phyloP scores from a whole-genome alignment of 2,329 filamentous ascomycete genomes.

The Fusarium sp. region DNA sequence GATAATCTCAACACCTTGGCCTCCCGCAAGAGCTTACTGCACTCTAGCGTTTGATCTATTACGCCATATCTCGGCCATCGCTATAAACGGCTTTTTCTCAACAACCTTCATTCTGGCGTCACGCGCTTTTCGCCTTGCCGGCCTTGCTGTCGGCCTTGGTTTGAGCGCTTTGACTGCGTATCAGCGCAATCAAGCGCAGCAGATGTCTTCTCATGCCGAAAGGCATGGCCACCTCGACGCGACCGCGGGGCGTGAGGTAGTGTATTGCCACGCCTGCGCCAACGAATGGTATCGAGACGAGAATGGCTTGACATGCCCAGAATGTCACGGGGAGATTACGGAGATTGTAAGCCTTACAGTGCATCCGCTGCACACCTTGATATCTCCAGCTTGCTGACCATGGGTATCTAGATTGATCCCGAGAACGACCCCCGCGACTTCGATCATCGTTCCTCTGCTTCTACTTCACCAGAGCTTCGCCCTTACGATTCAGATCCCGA shows the following conservation, averaged over 20 bases:
- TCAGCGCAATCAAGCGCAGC: slow-evolving; percentile 60
- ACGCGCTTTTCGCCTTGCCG: slow-evolving; percentile 65
- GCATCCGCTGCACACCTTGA: neutral
- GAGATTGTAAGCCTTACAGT: slow-evolving; percentile 77
- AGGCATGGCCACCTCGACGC: slow-evolving; percentile 61
- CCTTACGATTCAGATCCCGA: slow-evolving; percentile 66
- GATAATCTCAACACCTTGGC: slow-evolving; percentile 7
- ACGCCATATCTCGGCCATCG: slow-evolving; percentile 6
- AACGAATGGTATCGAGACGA: slow-evolving; percentile 84
- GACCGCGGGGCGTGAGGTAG: slow-evolving; percentile 71
- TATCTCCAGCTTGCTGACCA: slow-evolving; percentile 27
- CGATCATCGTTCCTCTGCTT: slow-evolving; percentile 47
- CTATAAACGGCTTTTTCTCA: slow-evolving; percentile 7
- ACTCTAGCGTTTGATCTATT: slow-evolving; percentile 6
- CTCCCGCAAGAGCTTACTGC: slow-evolving; percentile 8
- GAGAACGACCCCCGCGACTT: slow-evolving; percentile 72
- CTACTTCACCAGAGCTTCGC: slow-evolving; percentile 49
- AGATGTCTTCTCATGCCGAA: slow-evolving; percentile 53
- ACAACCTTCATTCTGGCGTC: slow-evolving; percentile 64
- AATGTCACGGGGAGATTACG: slow-evolving; percentile 81
- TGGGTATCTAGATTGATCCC: slow-evolving; percentile 58
- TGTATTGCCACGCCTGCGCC: slow-evolving; percentile 86
- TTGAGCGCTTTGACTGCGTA: slow-evolving; percentile 68
- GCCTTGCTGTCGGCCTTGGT: slow-evolving; percentile 70
- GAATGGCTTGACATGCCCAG: slow-evolving; percentile 76